phyloP scores from a whole-genome alignment of 2,329 filamentous ascomycete genomes.

The Pyrenophora seminiperda region DNA sequence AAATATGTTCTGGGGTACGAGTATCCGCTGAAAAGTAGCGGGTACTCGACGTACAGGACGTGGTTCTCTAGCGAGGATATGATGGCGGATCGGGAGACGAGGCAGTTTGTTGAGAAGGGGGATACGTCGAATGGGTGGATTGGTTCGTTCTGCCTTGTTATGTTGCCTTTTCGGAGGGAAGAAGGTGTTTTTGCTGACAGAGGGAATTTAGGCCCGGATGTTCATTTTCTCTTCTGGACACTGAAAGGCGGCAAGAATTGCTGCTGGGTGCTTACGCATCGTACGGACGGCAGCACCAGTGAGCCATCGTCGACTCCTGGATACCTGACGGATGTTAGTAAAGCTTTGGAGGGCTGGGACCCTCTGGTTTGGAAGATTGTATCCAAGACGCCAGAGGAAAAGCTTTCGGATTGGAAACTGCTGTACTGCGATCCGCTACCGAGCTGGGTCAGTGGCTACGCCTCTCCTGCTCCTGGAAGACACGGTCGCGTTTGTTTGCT shows the following conservation, averaged over 20 bases:
- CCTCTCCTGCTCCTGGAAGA: slow-evolving; percentile 29
- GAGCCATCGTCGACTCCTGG: slow-evolving; percentile 44
- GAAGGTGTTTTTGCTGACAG: too few relatives aligned
- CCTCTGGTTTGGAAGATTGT: slow-evolving; percentile 40
- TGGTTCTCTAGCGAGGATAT: slow-evolving; percentile 48
- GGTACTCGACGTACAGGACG: slow-evolving; percentile 59
- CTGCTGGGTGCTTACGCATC: slow-evolving; percentile 45
- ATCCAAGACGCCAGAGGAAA: slow-evolving; percentile 41
- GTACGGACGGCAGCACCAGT: slow-evolving; percentile 39
- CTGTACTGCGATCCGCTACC: slow-evolving; percentile 59
- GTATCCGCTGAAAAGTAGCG: slow-evolving; percentile 58
- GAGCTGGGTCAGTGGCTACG: slow-evolving; percentile 57
- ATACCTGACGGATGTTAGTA: slow-evolving; percentile 35
- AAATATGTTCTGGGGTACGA: slow-evolving; percentile 58
- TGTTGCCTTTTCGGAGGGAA: neutral
- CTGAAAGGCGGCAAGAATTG: slow-evolving; percentile 42
- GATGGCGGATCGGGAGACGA: slow-evolving; percentile 44
- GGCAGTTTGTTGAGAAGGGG: slow-evolving; percentile 44
- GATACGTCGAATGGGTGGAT: slow-evolving; percentile 48
- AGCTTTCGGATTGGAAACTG: slow-evolving; percentile 59
- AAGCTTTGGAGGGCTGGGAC: slow-evolving; percentile 39
- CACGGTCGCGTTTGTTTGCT: slow-evolving; percentile 54
- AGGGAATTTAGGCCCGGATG: slow-evolving; percentile 33
- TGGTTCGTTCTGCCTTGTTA: slow-evolving; percentile 16
- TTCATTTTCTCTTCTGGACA: slow-evolving; percentile 47